Percentiles rank a stretch among this genome's conserved stretches.
Conservation (phyloP, 495 filamentous ascomycete genomes). For the Cercophora newfieldiana region DNA sequence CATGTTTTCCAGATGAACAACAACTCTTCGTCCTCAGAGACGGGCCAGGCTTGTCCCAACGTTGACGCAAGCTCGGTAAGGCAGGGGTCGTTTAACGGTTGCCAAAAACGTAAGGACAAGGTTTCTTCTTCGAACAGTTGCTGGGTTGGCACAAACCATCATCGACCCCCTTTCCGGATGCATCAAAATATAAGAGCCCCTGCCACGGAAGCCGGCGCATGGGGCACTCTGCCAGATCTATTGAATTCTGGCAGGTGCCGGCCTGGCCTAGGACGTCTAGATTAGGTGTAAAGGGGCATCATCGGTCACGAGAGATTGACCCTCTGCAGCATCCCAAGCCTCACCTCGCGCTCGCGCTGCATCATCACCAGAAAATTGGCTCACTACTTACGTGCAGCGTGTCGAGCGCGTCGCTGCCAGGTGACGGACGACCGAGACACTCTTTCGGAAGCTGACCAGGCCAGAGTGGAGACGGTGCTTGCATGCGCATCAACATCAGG, state of each 20-base stretch:
- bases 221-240: constrained; percentile 9
- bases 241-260: constrained; percentile 7
- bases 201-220: neutral
- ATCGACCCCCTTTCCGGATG: constrained; percentile 20
- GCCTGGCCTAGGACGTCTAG: neutral
- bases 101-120: constrained; percentile 1
- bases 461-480: neutral
- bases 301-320: constrained; percentile 15
- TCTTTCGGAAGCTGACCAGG: neutral
- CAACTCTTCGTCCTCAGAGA: neutral
- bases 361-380: constrained; percentile 9
- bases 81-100: constrained; percentile 13
- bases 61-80: neutral
- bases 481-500: constrained; percentile 18
- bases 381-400: neutral
- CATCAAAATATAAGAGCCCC: constrained; percentile 17
- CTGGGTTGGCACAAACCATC: constrained; percentile 19
- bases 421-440: neutral
- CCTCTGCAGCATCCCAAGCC: constrained; percentile 12
- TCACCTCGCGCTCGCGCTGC: constrained; percentile 2
- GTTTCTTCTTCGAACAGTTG: constrained; percentile 10
- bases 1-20: neutral
- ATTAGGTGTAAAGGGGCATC: constrained; percentile 7
- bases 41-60: neutral
- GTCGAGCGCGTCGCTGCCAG: constrained; percentile 9